phyloP scores from a whole-genome alignment of 1,139 yeast species.

The Candida sp. region DNA sequence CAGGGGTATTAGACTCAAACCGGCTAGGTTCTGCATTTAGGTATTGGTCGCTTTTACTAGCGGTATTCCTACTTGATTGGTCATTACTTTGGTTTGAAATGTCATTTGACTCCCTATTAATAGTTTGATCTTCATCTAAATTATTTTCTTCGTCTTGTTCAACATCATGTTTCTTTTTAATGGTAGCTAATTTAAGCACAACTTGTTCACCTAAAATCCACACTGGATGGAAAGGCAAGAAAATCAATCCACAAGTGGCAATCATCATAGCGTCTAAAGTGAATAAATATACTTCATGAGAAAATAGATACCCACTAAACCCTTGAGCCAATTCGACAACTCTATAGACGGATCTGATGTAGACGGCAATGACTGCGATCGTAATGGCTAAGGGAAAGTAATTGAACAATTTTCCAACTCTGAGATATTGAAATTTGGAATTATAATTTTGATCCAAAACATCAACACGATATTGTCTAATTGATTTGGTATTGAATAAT shows the following conservation, averaged over 20 bases:
- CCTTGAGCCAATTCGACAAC: conserved; percentile 79
- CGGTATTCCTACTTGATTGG: neutral
- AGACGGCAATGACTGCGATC: conserved; percentile 54
- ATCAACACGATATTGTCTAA: conserved; percentile 16
- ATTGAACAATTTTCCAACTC: conserved; percentile 38
- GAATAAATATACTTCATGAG: conserved; percentile 71
- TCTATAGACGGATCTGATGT: conserved; percentile 76
- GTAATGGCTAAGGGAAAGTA: conserved; percentile 53
- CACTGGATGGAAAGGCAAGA: conserved; percentile 66
- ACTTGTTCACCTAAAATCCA: conserved; percentile 45
- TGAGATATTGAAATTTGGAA: conserved; percentile 36
- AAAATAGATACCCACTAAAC: conserved; percentile 67
- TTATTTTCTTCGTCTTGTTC: conserved; percentile 4
- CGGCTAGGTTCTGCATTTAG: neutral
- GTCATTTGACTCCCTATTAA: neutral
- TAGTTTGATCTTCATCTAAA: neutral
- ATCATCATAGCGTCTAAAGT: conserved; percentile 78
- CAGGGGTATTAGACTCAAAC: neutral
- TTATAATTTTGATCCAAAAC: conserved; percentile 33
- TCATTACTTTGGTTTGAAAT: neutral
- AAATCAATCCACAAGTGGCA: conserved; percentile 36
- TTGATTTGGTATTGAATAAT: conserved; percentile 23
- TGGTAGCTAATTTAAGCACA: conserved; percentile 31
- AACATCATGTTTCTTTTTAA: conserved; percentile 29
- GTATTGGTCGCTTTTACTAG: neutral